Evolutionary conservation across 108 stramenopile genomes (phyloP).

Genomic region (Pseudonitzschia delicatissima): DNA sequence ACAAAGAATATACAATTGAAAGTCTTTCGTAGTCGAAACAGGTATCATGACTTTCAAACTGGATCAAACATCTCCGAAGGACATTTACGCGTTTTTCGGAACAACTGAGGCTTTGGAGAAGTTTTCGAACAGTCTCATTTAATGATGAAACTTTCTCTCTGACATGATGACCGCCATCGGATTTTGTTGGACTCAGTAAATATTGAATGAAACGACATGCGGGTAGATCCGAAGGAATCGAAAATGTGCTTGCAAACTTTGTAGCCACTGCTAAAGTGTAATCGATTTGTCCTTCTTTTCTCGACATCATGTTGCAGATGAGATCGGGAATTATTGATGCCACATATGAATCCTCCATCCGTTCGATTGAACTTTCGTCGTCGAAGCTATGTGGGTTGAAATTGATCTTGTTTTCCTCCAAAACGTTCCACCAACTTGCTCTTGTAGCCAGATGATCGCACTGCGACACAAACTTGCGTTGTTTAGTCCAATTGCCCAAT

Average conservation of each 20-base stretch:
- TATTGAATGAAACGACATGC: conserved; percentile 17
- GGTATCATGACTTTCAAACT: conserved; percentile 16
- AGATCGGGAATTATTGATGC: conserved; percentile 33
- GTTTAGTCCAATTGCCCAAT: conserved; percentile 56
- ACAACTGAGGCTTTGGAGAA: conserved; percentile 29
- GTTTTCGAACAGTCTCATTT: conserved; percentile 28
- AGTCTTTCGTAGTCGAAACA: conserved; percentile 65
- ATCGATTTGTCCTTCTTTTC: conserved; percentile 1
- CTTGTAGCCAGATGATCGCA: conserved; percentile 54
- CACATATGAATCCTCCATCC: conserved; percentile 18
- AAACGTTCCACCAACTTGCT: conserved; percentile 67
- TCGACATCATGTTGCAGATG: conserved; percentile 24
- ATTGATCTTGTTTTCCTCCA: conserved; percentile 45
- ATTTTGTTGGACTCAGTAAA: conserved; percentile 3
- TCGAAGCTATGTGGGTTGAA: conserved; percentile 66
- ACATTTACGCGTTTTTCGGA: conserved; percentile 3
- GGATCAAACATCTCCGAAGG: conserved; percentile 18
- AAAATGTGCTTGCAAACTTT: conserved; percentile 23
- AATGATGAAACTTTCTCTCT: conserved; percentile 35
- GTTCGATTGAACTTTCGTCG: conserved; percentile 12
- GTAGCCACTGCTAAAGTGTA: conserved; percentile 4
- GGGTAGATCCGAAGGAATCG: conserved; percentile 4
- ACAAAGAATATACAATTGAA: conserved; percentile 47
- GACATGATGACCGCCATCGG: conserved; percentile 15
- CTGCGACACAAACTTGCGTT: conserved; percentile 63